Percentiles rank a stretch among this genome's conserved stretches.
phyloP scores from a whole-genome alignment of 768 basidiomycete genomes.

The Tylopilus balloui region DNA sequence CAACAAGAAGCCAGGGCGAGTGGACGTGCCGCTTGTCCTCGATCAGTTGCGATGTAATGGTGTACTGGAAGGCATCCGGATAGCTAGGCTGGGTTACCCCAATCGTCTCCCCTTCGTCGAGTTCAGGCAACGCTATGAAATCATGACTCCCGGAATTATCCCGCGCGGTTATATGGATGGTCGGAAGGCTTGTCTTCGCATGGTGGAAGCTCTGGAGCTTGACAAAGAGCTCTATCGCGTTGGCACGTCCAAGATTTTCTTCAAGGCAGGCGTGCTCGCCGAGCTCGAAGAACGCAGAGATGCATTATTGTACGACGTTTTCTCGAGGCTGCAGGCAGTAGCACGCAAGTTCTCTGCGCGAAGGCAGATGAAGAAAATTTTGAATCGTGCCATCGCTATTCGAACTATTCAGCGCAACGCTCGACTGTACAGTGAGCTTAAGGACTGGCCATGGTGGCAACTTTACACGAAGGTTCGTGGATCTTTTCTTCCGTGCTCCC shows the following conservation, averaged over 20 bases:
- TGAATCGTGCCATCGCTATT: conserved; percentile 88
- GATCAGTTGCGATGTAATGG: conserved; percentile 98
- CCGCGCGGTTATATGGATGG: conserved; percentile 98
- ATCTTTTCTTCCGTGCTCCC: background rate
- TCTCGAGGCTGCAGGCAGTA: conserved; percentile 82
- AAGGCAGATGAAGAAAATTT: conserved; percentile 88
- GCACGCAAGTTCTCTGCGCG: conserved; percentile 83
- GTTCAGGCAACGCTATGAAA: conserved; percentile 95
- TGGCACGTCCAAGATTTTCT: conserved; percentile 97
- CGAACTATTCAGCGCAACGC: conserved; percentile 94
- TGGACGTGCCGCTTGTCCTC: conserved; percentile 92
- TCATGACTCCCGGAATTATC: conserved; percentile 89
- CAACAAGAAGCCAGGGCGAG: conserved; percentile 83
- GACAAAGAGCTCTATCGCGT: conserved; percentile 83
- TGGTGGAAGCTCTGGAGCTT: conserved; percentile 85
- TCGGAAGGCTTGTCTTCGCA: conserved; percentile 85
- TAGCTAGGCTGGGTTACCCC: conserved; percentile 94
- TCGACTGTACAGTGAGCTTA: conserved; percentile 80
- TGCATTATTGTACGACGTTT: conserved; percentile 80
- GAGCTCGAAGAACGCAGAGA: conserved; percentile 94
- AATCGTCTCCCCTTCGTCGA: conserved; percentile 96
- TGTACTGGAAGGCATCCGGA: conserved; percentile 97
- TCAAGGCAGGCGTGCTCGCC: conserved; percentile 96
- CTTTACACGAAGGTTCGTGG: conserved; percentile 79
- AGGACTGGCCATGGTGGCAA: conserved; percentile 99